phyloP scores from a whole-genome alignment of 768 basidiomycete species.

The Suillus weaverae region DNA sequence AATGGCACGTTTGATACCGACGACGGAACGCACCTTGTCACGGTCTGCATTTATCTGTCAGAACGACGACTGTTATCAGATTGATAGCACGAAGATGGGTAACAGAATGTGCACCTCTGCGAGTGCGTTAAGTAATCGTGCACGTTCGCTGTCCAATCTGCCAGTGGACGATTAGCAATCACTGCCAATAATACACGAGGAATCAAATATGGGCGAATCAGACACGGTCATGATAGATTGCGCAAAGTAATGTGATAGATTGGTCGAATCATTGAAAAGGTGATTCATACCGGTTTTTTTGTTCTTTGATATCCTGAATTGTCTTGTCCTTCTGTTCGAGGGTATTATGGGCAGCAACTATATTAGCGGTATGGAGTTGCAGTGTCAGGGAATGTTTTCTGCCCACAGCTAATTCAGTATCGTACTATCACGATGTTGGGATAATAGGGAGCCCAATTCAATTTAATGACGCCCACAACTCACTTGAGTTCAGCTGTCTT shows the following conservation, averaged over 20 bases:
- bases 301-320: conserved; percentile 79
- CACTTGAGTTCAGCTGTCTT: conserved; percentile 89
- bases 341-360: conserved; percentile 78
- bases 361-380: conserved; percentile 85
- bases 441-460: conserved; percentile 5
- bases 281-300: conserved; percentile 72
- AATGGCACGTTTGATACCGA: not conserved
- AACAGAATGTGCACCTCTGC: conserved; percentile 54
- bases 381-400: conserved; percentile 85
- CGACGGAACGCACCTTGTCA: conserved; percentile 52
- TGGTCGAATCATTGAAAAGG: conserved; percentile 1
- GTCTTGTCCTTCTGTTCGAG: conserved; percentile 77
- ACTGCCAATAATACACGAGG: conserved; percentile 12
- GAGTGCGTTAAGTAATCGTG: conserved; percentile 63
- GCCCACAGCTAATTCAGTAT: not conserved
- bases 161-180: conserved; percentile 6
- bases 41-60: conserved; percentile 76
- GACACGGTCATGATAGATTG: not conserved
- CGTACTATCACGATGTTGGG: conserved; percentile 9
- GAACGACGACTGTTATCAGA: conserved; percentile 11
- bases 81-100: conserved; percentile 3
- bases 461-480: conserved; percentile 29
- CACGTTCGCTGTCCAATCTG: conserved; percentile 77
- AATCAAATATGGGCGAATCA: conserved; percentile 11
- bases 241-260: not conserved